Evolutionary conservation across 1,284 basidiomycete genomes (phyloP).

Genomic region (Boletellus deceptivus): DNA sequence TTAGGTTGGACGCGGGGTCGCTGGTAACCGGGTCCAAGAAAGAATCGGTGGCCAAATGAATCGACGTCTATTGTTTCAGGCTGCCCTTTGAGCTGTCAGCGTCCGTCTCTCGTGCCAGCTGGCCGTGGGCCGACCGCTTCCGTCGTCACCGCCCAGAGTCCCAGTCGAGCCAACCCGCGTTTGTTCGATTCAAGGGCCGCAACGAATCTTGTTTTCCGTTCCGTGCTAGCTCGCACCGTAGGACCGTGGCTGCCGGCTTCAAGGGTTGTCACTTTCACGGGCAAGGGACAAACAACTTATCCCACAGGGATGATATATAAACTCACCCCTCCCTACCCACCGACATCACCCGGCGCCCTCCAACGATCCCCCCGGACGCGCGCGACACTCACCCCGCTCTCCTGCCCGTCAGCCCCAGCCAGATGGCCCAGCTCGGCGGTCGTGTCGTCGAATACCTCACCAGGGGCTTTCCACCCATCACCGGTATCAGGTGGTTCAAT

Average conservation of each 20-base stretch:
- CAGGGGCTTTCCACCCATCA: slow-evolving; percentile 45
- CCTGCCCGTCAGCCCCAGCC: neutral
- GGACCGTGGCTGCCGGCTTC: slow-evolving; percentile 25
- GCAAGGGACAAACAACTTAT: slow-evolving; percentile 13
- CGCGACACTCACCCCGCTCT: neutral
- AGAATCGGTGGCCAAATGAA: slow-evolving; percentile 10
- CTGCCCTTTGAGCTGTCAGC: slow-evolving; percentile 16
- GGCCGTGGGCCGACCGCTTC: neutral
- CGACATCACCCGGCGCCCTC: slow-evolving; percentile 15
- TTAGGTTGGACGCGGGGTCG: slow-evolving; percentile 11
- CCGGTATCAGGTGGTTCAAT: slow-evolving; percentile 63
- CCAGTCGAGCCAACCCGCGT: slow-evolving; percentile 6
- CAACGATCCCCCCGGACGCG: slow-evolving; percentile 1
- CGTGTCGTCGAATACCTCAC: slow-evolving; percentile 18
- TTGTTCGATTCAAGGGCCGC: slow-evolving; percentile 12
- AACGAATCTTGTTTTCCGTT: slow-evolving; percentile 14
- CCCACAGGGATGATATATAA: slow-evolving; percentile 32
- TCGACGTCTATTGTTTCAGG: slow-evolving; percentile 19
- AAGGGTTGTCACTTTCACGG: slow-evolving; percentile 18
- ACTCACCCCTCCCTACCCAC: slow-evolving; percentile 8
- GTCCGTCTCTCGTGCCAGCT: slow-evolving; percentile 17
- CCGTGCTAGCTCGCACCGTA: slow-evolving; percentile 15
- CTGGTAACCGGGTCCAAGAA: slow-evolving; percentile 14
- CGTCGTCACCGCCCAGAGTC: neutral
- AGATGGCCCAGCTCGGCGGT: neutral